Conservation (phyloP, 257 asterid species). For the Ilex asprella region DNA sequence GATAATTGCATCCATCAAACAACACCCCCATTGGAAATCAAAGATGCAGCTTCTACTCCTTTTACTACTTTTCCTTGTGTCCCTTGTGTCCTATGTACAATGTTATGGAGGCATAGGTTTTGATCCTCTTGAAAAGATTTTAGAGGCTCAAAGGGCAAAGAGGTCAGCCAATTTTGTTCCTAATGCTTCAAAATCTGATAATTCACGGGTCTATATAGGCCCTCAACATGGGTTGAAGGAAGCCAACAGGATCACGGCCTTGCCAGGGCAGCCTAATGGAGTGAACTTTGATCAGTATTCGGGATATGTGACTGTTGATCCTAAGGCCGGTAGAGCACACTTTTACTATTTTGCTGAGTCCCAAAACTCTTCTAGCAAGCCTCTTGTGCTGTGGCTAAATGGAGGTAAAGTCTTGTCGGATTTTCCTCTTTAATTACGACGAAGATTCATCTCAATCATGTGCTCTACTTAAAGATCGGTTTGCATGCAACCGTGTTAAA, state of each 20-base stretch:
- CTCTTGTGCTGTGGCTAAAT: conserved; percentile 37
- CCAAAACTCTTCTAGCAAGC: conserved; percentile 18
- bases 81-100: conserved; percentile 20
- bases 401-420: conserved; percentile 19
- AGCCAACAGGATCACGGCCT: conserved; percentile 16
- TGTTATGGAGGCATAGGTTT: conserved; percentile 21
- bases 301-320: conserved; percentile 29
- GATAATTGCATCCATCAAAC: too few relatives aligned
- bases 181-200: background rate
- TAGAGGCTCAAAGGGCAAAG: conserved; percentile 6
- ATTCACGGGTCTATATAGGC: conserved; percentile 14
- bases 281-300: conserved; percentile 31
- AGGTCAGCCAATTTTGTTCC: background rate
- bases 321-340: conserved; percentile 24
- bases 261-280: conserved; percentile 37
- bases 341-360: conserved; percentile 34
- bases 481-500: too few relatives aligned
- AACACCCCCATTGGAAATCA: background rate
- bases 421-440: too few relatives aligned
- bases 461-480: too few relatives aligned
- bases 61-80: conserved; percentile 16
- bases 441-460: too few relatives aligned
- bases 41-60: conserved; percentile 25
- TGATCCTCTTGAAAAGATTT: conserved; percentile 22
- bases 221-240: conserved; percentile 26